These are phyloP conservation scores for Diplodia corticola DNA, from an alignment of 2,329 filamentous ascomycete genomes.

Conservation along the genomic window DNA sequence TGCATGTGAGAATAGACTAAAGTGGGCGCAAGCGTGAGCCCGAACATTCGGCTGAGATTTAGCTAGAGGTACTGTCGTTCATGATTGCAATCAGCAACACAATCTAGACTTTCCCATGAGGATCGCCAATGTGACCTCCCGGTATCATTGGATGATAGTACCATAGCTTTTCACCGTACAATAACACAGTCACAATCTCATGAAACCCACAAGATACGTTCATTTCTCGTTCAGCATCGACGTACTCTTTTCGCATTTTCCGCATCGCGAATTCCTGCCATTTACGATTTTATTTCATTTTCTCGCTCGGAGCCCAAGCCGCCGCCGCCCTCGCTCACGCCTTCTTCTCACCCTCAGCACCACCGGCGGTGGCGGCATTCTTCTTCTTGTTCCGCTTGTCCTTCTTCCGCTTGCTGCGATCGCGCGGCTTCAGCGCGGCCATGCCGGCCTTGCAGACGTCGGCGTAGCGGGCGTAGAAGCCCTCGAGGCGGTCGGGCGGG, in stretches of 20 bases:
- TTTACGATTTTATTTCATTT: too few relatives aligned
- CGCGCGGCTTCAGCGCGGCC: slow-evolving; percentile 86
- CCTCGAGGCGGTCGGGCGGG: slow-evolving; percentile 70
- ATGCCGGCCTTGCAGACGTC: slow-evolving; percentile 90
- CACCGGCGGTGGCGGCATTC: not conserved
- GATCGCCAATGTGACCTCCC: too few relatives aligned
- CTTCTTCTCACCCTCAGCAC: not conserved
- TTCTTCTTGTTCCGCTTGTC: slow-evolving; percentile 61
- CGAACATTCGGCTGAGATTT: too few relatives aligned
- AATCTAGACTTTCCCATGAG: too few relatives aligned
- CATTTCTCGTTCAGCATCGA: not conserved
- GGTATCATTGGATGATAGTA: too few relatives aligned
- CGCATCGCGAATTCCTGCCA: not conserved
- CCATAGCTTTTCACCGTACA: too few relatives aligned
- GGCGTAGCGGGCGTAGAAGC: slow-evolving; percentile 81
- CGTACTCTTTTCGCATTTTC: not conserved
- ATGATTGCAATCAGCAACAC: too few relatives aligned
- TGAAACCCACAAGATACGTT: not conserved
- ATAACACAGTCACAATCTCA: not conserved
- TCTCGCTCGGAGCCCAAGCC: not conserved
- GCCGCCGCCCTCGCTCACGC: too few relatives aligned
- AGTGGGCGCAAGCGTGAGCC: too few relatives aligned
- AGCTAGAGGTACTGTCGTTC: too few relatives aligned
- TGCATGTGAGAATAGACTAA: too few relatives aligned
- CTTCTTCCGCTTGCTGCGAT: slow-evolving; percentile 81